Base-by-base conservation (phyloP, 2,329 filamentous ascomycete genomes). In the Neospermospora avenae region DNA sequence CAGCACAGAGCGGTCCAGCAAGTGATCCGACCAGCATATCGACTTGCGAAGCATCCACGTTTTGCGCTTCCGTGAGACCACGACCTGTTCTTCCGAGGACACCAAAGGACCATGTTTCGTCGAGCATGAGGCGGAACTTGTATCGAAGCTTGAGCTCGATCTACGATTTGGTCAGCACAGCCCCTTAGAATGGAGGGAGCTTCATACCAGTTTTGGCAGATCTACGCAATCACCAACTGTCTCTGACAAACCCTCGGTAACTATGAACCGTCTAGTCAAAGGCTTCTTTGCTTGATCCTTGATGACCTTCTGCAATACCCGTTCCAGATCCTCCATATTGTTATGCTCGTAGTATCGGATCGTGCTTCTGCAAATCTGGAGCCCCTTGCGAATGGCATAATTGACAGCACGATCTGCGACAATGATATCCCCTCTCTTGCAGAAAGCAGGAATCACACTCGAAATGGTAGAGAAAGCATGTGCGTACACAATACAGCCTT, bases 11-110 rank as follows among this genome's bases (percentile, higher is more conserved):
- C 16, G 93, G 89, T 2, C 95, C 93, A 13, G 93, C 87, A 48
- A 99, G 84, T 37, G 91, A 96, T 45, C 96, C 95, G 55, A 98
- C 84, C 67, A 99, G 93, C 92, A 99, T 97, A 77, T 99, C 95
- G 53, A 99, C 87, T 72, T 96, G 90, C 10, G 88, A 85, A 0
- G 93, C 87, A 73, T 98, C 95, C 18, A 99, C 93, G 69, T 98
- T 96, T 72, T 98, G 95, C 5, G 93, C 91, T 78, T 99, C 96
- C 0, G 95, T 98, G 41, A 98, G 81, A 61, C 95, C 95, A 55
- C 92, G 88, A 20, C 95, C 96, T 25, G 91, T 96, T 63, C 92
- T 84, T 51, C 95, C 95, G 4, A 99, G 83, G 18, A 98, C 90
- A 62, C 93, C 96, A 73, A 98, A 99, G 0, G 93, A 97, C 88